These are phyloP conservation scores for Fusarium transvaalense DNA, from an alignment of 2,329 filamentous ascomycete species.

Conservation along the genomic window DNA sequence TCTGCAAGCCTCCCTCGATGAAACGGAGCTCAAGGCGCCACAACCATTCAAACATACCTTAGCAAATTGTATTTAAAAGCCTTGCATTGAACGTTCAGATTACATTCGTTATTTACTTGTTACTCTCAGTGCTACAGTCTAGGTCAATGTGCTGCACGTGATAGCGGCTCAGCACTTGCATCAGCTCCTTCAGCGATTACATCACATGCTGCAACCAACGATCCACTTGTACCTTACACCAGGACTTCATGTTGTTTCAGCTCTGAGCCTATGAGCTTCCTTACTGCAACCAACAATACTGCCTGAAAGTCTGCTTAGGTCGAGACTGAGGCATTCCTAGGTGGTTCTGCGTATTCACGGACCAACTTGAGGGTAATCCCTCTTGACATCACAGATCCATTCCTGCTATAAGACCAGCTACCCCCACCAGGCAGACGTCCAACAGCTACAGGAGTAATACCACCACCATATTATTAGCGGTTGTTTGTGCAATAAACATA, in stretches of 20 bases:
- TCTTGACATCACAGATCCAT: slow-evolving; percentile 11
- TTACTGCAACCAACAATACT: slow-evolving; percentile 10
- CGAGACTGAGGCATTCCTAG: slow-evolving; percentile 6
- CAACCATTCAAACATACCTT: not conserved
- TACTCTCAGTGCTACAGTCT: not conserved
- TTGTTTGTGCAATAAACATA: not conserved
- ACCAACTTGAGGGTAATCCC: slow-evolving; percentile 10
- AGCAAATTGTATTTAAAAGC: not conserved
- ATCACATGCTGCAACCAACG: slow-evolving; percentile 9
- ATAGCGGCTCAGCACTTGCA: slow-evolving; percentile 8
- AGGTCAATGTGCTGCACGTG: slow-evolving; percentile 19
- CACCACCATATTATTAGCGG: not conserved
- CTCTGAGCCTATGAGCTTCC: slow-evolving; percentile 13
- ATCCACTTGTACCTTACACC: slow-evolving; percentile 14
- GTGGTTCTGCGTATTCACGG: slow-evolving; percentile 16
- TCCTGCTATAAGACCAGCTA: slow-evolving; percentile 14
- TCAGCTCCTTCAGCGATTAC: slow-evolving; percentile 12
- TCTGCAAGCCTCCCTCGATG: slow-evolving; percentile 4
- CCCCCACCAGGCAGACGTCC: not conserved
- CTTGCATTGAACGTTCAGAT: not conserved
- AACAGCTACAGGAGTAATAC: not conserved
- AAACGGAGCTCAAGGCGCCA: not conserved
- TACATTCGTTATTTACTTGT: not conserved
- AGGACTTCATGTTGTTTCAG: slow-evolving; percentile 6
- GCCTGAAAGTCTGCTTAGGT: slow-evolving; percentile 5